Conservation (phyloP, 2,329 filamentous ascomycete genomes). For the Aspergillus latus region DNA sequence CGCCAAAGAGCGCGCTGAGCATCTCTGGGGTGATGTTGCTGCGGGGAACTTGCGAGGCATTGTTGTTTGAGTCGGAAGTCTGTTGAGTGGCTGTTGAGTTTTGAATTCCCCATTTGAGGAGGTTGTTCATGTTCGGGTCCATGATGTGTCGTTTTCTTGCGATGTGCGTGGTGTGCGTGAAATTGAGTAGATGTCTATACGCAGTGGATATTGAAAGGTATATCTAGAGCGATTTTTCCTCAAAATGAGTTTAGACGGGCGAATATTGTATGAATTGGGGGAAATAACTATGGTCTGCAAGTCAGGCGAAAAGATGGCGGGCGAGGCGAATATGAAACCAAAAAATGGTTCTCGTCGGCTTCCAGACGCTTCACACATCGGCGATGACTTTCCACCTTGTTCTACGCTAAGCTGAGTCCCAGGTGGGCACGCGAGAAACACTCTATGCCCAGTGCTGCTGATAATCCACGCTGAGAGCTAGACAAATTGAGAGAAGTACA, state of each 20-base stretch:
- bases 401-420: constrained; percentile 15
- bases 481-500: background rate
- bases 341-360: constrained; percentile 13
- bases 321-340: background rate
- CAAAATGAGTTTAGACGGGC: background rate
- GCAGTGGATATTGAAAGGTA: background rate
- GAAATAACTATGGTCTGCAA: background rate
- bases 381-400: constrained; percentile 27
- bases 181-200: background rate
- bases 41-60: constrained; percentile 28
- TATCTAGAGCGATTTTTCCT: background rate
- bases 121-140: constrained; percentile 68
- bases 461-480: background rate
- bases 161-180: too few species aligned
- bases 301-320: background rate
- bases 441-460: background rate
- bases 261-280: background rate
- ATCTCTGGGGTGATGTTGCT: constrained; percentile 65
- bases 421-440: constrained; percentile 2
- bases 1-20: constrained; percentile 74
- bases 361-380: constrained; percentile 28
- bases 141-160: constrained; percentile 37
- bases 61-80: constrained; percentile 31
- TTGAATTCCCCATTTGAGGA: constrained; percentile 76
- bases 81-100: constrained; percentile 52